These are phyloP conservation scores for Sporothrix phasma DNA, from an alignment of 2,329 filamentous ascomycete genomes.

Conservation along the genomic window DNA sequence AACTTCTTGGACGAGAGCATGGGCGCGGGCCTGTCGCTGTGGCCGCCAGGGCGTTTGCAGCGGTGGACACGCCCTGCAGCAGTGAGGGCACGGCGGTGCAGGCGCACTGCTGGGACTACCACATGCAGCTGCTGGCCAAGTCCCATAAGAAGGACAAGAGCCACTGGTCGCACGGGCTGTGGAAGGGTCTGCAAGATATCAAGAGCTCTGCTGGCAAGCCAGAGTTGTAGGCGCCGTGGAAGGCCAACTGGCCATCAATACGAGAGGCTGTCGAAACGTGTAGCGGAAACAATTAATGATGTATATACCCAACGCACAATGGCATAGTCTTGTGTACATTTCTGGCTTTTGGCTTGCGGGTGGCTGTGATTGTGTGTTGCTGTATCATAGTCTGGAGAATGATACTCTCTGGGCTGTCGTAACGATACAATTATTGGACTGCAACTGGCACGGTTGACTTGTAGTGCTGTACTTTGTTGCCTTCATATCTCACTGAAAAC, in stretches of 20 bases:
- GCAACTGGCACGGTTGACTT: no score
- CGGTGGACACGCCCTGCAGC: slow-evolving; percentile 16
- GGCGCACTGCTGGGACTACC: slow-evolving; percentile 47
- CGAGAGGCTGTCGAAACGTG: not conserved
- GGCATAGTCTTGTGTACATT: not conserved
- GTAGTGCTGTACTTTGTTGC: no score
- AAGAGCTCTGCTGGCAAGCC: slow-evolving; percentile 6
- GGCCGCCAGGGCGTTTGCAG: slow-evolving; percentile 29
- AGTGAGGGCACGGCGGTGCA: slow-evolving; percentile 16
- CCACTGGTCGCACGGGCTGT: slow-evolving; percentile 18
- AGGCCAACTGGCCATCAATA: no score
- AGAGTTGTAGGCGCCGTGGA: slow-evolving; percentile 9
- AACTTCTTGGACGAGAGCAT: slow-evolving; percentile 58
- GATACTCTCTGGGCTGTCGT: no score
- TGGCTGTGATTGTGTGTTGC: no score
- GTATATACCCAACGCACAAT: not conserved
- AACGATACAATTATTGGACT: no score
- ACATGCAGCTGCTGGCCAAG: slow-evolving; percentile 33
- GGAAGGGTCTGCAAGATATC: slow-evolving; percentile 14
- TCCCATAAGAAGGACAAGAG: slow-evolving; percentile 29
- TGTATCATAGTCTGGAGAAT: no score
- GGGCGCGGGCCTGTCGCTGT: slow-evolving; percentile 47
- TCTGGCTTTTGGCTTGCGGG: no score
- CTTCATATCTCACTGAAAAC: no score
- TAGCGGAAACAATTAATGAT: no score